Base-by-base conservation (phyloP, 495 filamentous ascomycete genomes). In the Ascodesmis nigricans region DNA sequence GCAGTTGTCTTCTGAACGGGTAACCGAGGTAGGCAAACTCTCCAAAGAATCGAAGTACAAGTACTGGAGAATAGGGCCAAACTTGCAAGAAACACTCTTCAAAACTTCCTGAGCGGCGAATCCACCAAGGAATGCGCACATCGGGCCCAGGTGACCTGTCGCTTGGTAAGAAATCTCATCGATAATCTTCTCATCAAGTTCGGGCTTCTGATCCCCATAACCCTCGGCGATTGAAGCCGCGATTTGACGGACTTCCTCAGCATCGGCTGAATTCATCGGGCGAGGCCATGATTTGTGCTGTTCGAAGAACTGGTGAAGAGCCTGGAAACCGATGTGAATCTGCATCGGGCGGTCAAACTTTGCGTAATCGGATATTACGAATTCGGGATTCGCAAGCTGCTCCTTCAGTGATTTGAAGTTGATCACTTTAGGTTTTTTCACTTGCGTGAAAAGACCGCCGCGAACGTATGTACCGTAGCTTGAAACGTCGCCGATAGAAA, bases 21-120 rank as follows among this genome's bases (percentile, higher is more conserved):
- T 60, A 16, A 56, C 60, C 3, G 67, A 75, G 4, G 67, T 60
- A 9, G 90, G 83, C 23, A 99, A 66, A 15, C 87, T 91, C 58
- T 99, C 90, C 28, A 99, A 61, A 4, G 90, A 90, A 55, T 99
- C 87, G 43, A 99, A 87, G 60, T 99, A 99, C 43, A 95, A 65
- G 66, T 75, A 91, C 53, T 95, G 90, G 38, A 75, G 64, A 38
- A 93, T 71, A 3, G 90, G 90, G 42, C 75, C 66, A 58, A 99
- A 99, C 55, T 99, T 99, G 43, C 84, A 87, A 33, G 90, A 99
- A 15, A 99, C 78, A 25, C 84, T 78, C 56, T 99, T 95, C 32
- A 99, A 65, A 13, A 92, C 80, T 52, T 99, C 90, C 55, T 99
- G 90, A 6, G 90, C 90, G 24, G 78, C 75, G 39, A 93, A 66